Conservation (phyloP, 129 eudicot species). For the Artemisia argyi region DNA sequence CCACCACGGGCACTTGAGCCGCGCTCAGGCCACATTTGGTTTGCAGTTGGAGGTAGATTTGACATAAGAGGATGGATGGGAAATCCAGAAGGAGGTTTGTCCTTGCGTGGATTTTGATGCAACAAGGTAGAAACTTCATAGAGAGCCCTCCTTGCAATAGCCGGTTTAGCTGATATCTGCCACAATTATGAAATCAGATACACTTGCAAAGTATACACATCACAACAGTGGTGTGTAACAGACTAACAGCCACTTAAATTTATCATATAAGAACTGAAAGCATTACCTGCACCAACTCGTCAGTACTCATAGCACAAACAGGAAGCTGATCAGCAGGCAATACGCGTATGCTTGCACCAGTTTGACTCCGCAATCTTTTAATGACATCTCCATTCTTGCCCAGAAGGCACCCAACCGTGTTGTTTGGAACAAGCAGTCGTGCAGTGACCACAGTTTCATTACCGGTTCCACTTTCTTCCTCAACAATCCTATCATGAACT, state of each 20-base stretch:
- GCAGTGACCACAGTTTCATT: constrained; percentile 46
- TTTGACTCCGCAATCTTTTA: constrained; percentile 73
- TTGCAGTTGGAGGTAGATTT: constrained; percentile 37
- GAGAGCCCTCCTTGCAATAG: constrained; percentile 57
- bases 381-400: constrained; percentile 88
- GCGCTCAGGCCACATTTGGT: constrained; percentile 45
- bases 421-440: constrained; percentile 84
- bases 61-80: constrained; percentile 33
- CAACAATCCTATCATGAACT: constrained; percentile 75
- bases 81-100: constrained; percentile 56
- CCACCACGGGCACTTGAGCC: constrained; percentile 37
- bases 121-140: constrained; percentile 65
- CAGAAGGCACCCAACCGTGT: constrained; percentile 71
- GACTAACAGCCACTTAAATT: background rate
- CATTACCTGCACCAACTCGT: constrained; percentile 79
- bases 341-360: constrained; percentile 80
- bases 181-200: constrained; percentile 12
- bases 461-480: constrained; percentile 59
- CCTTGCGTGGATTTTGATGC: constrained; percentile 92
- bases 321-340: constrained; percentile 86
- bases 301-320: constrained; percentile 69
- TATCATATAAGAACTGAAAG: constrained; percentile 1
- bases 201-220: background rate
- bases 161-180: constrained; percentile 79
- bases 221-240: too few species aligned